A percentile compares a stretch with the other conserved stretches of the same genome.
phyloP scores from a whole-genome alignment of 2,329 filamentous ascomycete genomes.

The Nigrospora osmanthi region DNA sequence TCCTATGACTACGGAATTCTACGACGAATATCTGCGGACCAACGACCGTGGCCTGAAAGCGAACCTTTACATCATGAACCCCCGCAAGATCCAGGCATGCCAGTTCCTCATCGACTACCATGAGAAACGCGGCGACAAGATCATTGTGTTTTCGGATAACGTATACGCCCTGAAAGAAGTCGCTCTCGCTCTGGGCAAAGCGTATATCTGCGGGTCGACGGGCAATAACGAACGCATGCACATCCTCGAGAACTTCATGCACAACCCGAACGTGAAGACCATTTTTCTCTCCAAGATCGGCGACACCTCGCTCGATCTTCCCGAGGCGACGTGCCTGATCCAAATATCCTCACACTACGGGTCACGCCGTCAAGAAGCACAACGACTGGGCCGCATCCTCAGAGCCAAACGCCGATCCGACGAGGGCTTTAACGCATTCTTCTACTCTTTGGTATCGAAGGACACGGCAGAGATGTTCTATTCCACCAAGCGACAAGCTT shows the following conservation, averaged over 20 bases:
- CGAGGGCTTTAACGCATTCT: conserved; percentile 98
- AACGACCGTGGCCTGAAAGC: conserved; percentile 23
- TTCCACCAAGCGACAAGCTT: conserved; percentile 92
- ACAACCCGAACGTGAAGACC: conserved; percentile 83
- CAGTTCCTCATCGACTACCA: conserved; percentile 99
- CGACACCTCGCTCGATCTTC: conserved; percentile 94
- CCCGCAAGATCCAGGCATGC: conserved; percentile 91
- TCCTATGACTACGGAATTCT: conserved; percentile 98
- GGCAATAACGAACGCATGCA: conserved; percentile 76
- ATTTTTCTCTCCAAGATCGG: conserved; percentile 97
- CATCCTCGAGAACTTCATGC: conserved; percentile 90
- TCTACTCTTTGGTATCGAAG: conserved; percentile 95
- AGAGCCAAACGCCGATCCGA: conserved; percentile 93
- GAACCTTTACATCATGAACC: conserved; percentile 90
- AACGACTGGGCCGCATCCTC: conserved; percentile 85
- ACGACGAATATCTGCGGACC: conserved; percentile 75
- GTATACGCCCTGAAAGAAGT: conserved; percentile 87
- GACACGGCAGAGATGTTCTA: conserved; percentile 98
- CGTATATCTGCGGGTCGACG: conserved; percentile 87
- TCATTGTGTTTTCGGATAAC: conserved; percentile 97
- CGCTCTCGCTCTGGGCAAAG: conserved; percentile 74
- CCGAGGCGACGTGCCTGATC: conserved; percentile 92
- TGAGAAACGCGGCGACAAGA: conserved; percentile 88
- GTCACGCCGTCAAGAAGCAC: conserved; percentile 91
- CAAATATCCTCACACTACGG: conserved; percentile 98